Conservation (phyloP, 192 early-diverging fungal genomes). For the Podochytrium sp. region DNA sequence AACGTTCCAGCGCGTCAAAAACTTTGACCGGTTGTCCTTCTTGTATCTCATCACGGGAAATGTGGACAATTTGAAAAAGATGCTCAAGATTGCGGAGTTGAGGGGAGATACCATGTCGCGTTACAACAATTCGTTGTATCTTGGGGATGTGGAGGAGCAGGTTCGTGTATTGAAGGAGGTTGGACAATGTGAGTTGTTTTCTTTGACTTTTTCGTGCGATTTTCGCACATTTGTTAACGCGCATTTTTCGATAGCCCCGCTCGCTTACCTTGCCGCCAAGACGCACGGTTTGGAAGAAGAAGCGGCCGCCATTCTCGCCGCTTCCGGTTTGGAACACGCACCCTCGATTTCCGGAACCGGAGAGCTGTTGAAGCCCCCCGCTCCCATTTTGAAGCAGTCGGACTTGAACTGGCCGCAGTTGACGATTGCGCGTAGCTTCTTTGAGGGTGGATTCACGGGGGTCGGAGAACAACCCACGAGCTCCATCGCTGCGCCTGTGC, state of each 20-base stretch:
- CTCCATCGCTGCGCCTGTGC: conserved; percentile 60
- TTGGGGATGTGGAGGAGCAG: conserved; percentile 93
- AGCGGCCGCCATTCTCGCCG: conserved; percentile 79
- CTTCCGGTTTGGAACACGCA: conserved; percentile 53
- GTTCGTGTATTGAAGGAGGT: conserved; percentile 80
- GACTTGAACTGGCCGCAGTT: conserved; percentile 95
- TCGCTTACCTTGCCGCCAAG: conserved; percentile 93
- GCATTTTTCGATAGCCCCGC: conserved; percentile 56
- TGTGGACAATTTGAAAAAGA: conserved; percentile 87
- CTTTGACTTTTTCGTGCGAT: conserved; percentile 1
- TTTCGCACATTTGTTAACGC: not conserved
- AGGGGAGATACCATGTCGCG: conserved; percentile 85
- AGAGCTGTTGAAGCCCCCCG: conserved; percentile 67
- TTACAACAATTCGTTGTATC: conserved; percentile 89
- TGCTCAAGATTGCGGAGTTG: conserved; percentile 92
- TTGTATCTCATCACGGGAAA: conserved; percentile 94
- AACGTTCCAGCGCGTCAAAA: conserved; percentile 88
- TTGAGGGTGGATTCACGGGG: conserved; percentile 64
- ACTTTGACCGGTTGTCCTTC: conserved; percentile 93
- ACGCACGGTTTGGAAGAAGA: conserved; percentile 85
- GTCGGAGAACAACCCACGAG: conserved; percentile 4
- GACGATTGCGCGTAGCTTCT: conserved; percentile 80
- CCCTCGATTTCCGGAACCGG: conserved; percentile 59
- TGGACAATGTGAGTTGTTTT: conserved; percentile 72
- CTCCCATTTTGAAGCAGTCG: conserved; percentile 70